Conservation (phyloP, 306 rosid species). For the Trifolium fragiferum region DNA sequence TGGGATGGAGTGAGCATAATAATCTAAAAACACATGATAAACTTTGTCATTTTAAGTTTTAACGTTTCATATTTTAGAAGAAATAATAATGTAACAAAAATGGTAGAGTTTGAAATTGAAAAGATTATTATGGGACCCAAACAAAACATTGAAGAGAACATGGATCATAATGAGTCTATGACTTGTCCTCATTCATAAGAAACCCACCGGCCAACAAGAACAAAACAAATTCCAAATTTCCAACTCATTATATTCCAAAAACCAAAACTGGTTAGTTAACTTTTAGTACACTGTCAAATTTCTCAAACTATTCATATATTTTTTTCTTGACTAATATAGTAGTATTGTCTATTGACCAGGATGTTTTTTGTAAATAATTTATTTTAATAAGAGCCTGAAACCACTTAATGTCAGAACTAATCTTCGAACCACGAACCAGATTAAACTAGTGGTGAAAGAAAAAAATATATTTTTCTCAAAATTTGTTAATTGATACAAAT, state of each 20-base stretch:
- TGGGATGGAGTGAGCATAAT: too few species aligned
- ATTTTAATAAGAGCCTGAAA: too few species aligned
- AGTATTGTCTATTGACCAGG: too few species aligned
- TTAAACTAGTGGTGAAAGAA: too few species aligned
- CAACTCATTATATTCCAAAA: slow-evolving; percentile 19
- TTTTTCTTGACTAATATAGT: too few species aligned
- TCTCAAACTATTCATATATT: background rate
- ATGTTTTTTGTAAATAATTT: too few species aligned
- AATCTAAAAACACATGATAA: too few species aligned
- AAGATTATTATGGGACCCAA: slow-evolving; percentile 40
- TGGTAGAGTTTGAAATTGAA: background rate
- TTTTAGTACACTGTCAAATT: background rate
- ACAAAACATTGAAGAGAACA: slow-evolving; percentile 34
- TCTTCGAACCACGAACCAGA: too few species aligned
- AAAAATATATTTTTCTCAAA: too few species aligned
- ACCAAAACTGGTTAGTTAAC: background rate
- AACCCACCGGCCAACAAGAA: background rate
- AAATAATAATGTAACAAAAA: background rate
- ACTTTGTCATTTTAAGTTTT: too few species aligned
- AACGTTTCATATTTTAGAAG: background rate
- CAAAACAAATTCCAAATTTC: slow-evolving; percentile 7
- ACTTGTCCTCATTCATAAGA: background rate
- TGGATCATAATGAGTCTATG: background rate
- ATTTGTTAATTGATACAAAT: too few species aligned
- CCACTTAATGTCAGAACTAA: too few species aligned